Percentiles rank a stretch among this genome's conserved stretches.
Evolutionary conservation across 805 yeast genomes (phyloP).

Genomic region (Metahyphopichia silvanorum): DNA sequence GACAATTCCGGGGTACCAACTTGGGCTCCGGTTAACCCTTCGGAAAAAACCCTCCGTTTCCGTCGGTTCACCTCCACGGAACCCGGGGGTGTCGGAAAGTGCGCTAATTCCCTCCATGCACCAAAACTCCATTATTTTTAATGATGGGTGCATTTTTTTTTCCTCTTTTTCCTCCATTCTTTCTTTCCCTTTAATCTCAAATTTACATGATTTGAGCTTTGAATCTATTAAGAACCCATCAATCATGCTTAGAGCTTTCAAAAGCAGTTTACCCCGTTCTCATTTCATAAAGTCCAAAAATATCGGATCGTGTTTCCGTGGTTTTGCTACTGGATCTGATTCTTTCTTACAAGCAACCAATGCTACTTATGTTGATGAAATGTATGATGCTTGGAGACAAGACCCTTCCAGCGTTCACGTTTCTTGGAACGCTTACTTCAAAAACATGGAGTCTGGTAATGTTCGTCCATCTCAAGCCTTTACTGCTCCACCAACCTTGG

Average conservation of each 20-base stretch:
- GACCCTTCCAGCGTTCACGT: slow-evolving; percentile 92
- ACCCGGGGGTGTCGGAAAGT: no score
- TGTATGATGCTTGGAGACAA: slow-evolving; percentile 91
- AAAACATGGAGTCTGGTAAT: slow-evolving; percentile 72
- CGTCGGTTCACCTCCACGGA: no score
- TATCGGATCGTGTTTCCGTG: slow-evolving; percentile 9
- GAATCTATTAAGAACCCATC: no score
- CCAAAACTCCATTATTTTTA: no score
- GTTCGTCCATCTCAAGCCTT: slow-evolving; percentile 76
- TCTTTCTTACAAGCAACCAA: slow-evolving; percentile 78
- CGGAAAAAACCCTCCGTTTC: no score
- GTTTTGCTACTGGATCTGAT: slow-evolving; percentile 50
- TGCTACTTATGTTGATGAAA: slow-evolving; percentile 93
- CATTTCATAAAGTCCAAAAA: slow-evolving; percentile 23
- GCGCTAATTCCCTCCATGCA: no score
- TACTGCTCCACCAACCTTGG: slow-evolving; percentile 86
- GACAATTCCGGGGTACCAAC: no score
- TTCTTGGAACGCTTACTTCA: slow-evolving; percentile 97
- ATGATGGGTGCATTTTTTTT: no score
- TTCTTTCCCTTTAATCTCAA: no score
- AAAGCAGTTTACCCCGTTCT: slow-evolving; percentile 33
- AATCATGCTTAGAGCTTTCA: slow-evolving; percentile 43
- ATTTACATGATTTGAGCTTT: no score
- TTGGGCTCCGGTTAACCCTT: no score
- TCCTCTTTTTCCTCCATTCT: no score